Evolutionary conservation across 1,139 yeast species (phyloP).

Genomic region (Hemisphaericaspora xylanilytica): DNA sequence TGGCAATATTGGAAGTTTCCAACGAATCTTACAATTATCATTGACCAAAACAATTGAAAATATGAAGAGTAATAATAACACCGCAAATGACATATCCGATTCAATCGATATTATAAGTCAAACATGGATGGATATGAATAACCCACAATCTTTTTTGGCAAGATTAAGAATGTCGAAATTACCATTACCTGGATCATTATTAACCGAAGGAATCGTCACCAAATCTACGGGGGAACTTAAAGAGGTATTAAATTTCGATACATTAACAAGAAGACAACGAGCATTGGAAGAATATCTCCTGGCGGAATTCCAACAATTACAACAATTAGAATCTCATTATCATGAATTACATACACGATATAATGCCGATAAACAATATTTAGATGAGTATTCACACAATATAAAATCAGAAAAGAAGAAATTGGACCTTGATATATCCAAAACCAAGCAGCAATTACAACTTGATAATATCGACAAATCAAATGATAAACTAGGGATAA

Average conservation of each 20-base stretch:
- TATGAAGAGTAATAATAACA: slow-evolving; percentile 9
- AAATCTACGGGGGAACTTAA: slow-evolving; percentile 18
- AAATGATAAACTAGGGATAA: slow-evolving; percentile 8
- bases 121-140: slow-evolving; percentile 30
- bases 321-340: slow-evolving; percentile 30
- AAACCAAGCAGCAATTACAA: slow-evolving; percentile 10
- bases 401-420: slow-evolving; percentile 13
- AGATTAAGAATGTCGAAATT: slow-evolving; percentile 33
- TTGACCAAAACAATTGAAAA: slow-evolving; percentile 30
- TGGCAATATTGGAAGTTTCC: slow-evolving; percentile 22
- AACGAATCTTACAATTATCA: slow-evolving; percentile 30
- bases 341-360: slow-evolving; percentile 22
- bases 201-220: slow-evolving; percentile 15
- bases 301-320: slow-evolving; percentile 42
- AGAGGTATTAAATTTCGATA: slow-evolving; percentile 34
- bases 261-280: slow-evolving; percentile 27
- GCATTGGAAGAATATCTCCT: slow-evolving; percentile 38
- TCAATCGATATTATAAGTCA: slow-evolving; percentile 29
- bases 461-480: slow-evolving; percentile 7
- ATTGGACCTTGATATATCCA: slow-evolving; percentile 13
- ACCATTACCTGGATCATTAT: slow-evolving; percentile 30
- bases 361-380: slow-evolving; percentile 34
- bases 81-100: slow-evolving; percentile 20
- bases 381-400: slow-evolving; percentile 26
- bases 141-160: slow-evolving; percentile 29